These are phyloP conservation scores for Agaricus bisporus DNA, from an alignment of 768 basidiomycete species.

Conservation along the genomic window DNA sequence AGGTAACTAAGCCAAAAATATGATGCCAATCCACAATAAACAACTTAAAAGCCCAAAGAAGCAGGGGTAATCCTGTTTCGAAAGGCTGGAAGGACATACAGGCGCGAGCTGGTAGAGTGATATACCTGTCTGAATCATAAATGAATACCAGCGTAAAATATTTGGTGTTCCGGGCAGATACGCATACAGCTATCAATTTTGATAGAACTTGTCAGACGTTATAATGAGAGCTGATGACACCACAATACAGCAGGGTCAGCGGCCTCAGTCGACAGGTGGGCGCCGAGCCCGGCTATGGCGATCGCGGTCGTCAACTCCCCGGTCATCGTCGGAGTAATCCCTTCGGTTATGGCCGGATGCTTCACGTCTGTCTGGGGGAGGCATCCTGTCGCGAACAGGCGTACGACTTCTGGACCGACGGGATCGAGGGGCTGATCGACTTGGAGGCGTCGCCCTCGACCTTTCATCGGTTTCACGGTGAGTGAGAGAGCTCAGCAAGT, in stretches of 20 bases:
- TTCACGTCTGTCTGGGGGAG: slow-evolving; percentile 4
- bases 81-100: too few species aligned
- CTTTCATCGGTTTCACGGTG: slow-evolving; percentile 20
- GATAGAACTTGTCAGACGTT: too few species aligned
- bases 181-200: too few species aligned
- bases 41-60: too few species aligned
- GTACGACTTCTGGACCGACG: slow-evolving; percentile 17
- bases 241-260: not conserved
- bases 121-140: too few species aligned
- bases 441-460: slow-evolving; percentile 3
- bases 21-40: too few species aligned
- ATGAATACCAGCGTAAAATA: too few species aligned
- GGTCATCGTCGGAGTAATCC: slow-evolving; percentile 16
- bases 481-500: slow-evolving; percentile 49
- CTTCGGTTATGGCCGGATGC: slow-evolving; percentile 12
- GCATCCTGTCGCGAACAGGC: slow-evolving; percentile 11
- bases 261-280: not conserved
- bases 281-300: not conserved
- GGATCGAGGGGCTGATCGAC: slow-evolving; percentile 12
- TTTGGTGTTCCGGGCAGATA: too few species aligned
- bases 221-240: not conserved
- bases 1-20: too few species aligned
- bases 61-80: too few species aligned
- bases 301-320: not conserved
- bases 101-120: too few species aligned